Conservation (phyloP, 768 basidiomycete genomes). For the Macrocybe gigantea region DNA sequence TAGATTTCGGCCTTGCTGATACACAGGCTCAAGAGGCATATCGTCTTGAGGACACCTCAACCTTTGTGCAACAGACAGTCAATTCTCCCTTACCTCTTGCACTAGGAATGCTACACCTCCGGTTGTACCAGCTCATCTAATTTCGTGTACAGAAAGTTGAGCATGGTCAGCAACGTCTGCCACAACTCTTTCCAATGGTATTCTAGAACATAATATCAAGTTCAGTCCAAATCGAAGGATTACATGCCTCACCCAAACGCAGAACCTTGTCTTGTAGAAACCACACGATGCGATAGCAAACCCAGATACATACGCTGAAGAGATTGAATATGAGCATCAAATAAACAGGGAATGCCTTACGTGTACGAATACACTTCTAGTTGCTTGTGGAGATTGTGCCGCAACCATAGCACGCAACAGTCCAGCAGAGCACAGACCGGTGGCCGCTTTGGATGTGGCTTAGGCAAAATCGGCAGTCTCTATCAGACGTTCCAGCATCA, state of each 20-base stretch:
- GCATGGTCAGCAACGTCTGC: conserved; percentile 47
- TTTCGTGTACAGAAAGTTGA: conserved; percentile 53
- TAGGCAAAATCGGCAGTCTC: conserved; percentile 49
- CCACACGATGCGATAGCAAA: conserved; percentile 52
- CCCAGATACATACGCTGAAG: conserved; percentile 47
- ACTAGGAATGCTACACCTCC: conserved; percentile 48
- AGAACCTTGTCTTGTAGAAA: conserved; percentile 46
- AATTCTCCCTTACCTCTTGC: conserved; percentile 38
- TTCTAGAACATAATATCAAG: conserved; percentile 26
- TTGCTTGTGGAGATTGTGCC: conserved; percentile 62
- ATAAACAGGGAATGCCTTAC: conserved; percentile 28
- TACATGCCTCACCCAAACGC: conserved; percentile 46
- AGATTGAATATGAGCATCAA: neutral
- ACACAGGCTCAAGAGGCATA: conserved; percentile 47
- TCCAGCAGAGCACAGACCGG: conserved; percentile 59
- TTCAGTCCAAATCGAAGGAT: neutral
- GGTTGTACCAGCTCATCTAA: conserved; percentile 45
- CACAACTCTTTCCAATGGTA: conserved; percentile 67
- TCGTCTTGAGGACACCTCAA: conserved; percentile 27
- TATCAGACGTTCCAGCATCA: conserved; percentile 12
- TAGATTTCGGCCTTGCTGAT: conserved; percentile 47
- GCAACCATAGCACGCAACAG: conserved; percentile 63
- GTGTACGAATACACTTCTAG: conserved; percentile 52
- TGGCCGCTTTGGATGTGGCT: conserved; percentile 30
- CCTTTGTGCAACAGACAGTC: neutral